These are phyloP conservation scores for Sugiyamaella xylanicola DNA, from an alignment of 1,139 yeast species.

Conservation along the genomic window DNA sequence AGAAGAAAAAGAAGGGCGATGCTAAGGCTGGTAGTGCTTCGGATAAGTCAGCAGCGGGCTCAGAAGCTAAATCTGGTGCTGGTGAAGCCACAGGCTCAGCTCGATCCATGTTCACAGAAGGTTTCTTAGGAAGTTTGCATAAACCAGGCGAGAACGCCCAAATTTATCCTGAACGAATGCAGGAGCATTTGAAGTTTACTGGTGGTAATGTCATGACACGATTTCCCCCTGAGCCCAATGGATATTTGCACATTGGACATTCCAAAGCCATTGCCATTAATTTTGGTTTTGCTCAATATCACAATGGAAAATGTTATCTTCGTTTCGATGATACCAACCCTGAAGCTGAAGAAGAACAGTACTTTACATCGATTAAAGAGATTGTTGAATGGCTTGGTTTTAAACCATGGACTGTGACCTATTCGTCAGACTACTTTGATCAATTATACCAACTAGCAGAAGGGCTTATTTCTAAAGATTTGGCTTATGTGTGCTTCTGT, in stretches of 20 bases:
- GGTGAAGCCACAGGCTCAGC: slow-evolving; percentile 26
- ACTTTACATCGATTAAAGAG: slow-evolving; percentile 77
- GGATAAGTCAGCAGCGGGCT: not conserved
- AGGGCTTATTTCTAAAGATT: slow-evolving; percentile 63
- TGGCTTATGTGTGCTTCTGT: slow-evolving; percentile 92
- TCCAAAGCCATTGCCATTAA: slow-evolving; percentile 97
- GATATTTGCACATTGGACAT: slow-evolving; percentile 95
- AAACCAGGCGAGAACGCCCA: slow-evolving; percentile 96
- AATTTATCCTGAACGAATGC: slow-evolving; percentile 79
- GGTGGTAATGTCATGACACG: slow-evolving; percentile 86
- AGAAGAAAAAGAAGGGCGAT: slow-evolving; percentile 49
- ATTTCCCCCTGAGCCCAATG: slow-evolving; percentile 99
- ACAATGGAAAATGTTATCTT: slow-evolving; percentile 84
- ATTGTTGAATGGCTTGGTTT: slow-evolving; percentile 95
- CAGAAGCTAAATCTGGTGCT: slow-evolving; percentile 44
- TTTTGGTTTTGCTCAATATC: slow-evolving; percentile 87
- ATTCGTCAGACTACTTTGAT: slow-evolving; percentile 95
- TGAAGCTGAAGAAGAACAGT: slow-evolving; percentile 94
- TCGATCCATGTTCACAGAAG: slow-evolving; percentile 91
- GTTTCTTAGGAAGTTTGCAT: slow-evolving; percentile 93
- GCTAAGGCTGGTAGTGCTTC: slow-evolving; percentile 4
- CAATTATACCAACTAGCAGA: slow-evolving; percentile 86
- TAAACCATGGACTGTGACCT: slow-evolving; percentile 88
- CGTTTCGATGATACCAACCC: slow-evolving; percentile 98
- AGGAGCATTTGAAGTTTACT: slow-evolving; percentile 74